phyloP scores from a whole-genome alignment of 192 early-diverging fungal species.

The Mortierella hygrophila region DNA sequence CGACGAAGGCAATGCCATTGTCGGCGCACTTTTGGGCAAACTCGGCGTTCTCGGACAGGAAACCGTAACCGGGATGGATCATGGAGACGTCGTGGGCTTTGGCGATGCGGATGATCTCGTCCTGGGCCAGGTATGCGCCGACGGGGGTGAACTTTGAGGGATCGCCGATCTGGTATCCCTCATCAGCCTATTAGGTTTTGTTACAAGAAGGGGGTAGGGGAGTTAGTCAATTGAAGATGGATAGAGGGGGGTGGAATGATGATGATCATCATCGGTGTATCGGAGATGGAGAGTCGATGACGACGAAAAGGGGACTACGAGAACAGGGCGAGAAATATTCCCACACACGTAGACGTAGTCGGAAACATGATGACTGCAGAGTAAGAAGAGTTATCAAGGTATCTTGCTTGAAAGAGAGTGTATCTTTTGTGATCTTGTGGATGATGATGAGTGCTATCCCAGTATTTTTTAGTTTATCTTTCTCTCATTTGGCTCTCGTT shows the following conservation, averaged over 20 bases:
- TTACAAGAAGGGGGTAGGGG: neutral
- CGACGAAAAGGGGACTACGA: neutral
- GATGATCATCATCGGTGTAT: neutral
- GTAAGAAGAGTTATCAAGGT: neutral
- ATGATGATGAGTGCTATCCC: neutral
- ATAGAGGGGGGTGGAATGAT: neutral
- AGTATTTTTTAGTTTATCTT: neutral
- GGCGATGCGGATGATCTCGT: conserved; percentile 93
- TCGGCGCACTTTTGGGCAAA: conserved; percentile 92
- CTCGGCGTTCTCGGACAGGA: conserved; percentile 92
- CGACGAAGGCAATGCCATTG: conserved; percentile 93
- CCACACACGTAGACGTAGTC: neutral
- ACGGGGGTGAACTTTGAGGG: conserved; percentile 87
- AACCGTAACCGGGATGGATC: conserved; percentile 98
- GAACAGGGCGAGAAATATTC: neutral
- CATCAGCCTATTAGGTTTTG: conserved; percentile 76
- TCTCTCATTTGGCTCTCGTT: neutral
- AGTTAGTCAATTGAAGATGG: neutral
- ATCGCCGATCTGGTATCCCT: conserved; percentile 95
- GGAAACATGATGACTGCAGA: neutral
- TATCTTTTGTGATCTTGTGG: neutral
- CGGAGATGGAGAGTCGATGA: neutral
- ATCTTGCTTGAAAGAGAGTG: neutral
- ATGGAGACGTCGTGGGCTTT: conserved; percentile 82
- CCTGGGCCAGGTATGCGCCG: conserved; percentile 95